phyloP scores from a whole-genome alignment of 2,329 filamentous ascomycete species.

The Ophiostoma australiae region DNA sequence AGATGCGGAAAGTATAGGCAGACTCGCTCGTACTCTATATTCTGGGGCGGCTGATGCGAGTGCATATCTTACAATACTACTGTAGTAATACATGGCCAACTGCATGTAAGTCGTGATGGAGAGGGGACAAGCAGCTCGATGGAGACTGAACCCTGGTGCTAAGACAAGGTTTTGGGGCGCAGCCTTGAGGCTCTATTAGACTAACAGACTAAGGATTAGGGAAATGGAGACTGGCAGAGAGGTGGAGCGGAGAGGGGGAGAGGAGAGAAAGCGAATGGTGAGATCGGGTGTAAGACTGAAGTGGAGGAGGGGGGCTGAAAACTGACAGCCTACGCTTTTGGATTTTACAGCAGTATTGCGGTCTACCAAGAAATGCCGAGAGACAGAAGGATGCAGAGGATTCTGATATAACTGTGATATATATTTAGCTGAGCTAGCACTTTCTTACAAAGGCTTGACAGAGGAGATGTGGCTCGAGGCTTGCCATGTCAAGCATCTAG shows the following conservation, averaged over 20 bases:
- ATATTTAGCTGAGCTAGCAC: no score
- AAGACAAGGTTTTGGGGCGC: slow-evolving; percentile 5
- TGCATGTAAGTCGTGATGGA: background rate
- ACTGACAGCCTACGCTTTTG: background rate
- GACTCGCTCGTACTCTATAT: background rate
- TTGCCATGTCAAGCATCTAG: background rate
- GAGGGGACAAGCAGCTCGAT: background rate
- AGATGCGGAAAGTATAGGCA: background rate
- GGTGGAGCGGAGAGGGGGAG: background rate
- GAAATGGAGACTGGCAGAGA: background rate
- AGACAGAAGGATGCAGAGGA: background rate
- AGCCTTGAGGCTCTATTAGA: slow-evolving; percentile 4
- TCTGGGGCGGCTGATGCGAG: background rate
- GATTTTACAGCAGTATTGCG: background rate
- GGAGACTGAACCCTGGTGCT: background rate
- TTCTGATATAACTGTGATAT: no score
- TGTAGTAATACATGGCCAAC: background rate
- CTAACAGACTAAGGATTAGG: background rate
- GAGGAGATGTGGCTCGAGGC: background rate
- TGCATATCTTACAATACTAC: background rate
- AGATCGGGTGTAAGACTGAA: background rate
- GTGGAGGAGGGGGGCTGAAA: background rate
- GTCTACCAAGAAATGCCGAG: background rate
- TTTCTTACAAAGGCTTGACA: background rate
- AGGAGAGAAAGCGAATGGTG: background rate